Evolutionary conservation across 2,329 filamentous ascomycete species (phyloP).

Genomic region (Ceratocystis eucalypticola): DNA sequence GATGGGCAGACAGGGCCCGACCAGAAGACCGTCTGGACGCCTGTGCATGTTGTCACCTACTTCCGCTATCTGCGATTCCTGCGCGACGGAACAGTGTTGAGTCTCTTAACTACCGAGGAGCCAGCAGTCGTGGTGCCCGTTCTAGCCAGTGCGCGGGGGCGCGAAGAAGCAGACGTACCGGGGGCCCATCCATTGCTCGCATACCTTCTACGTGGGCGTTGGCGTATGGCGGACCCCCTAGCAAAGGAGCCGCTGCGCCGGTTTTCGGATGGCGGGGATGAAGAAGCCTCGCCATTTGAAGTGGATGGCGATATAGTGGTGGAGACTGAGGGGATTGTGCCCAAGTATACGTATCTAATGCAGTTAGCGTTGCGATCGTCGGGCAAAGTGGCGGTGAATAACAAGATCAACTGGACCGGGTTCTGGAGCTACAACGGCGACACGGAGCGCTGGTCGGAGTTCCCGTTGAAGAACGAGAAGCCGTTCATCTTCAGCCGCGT

Average conservation of each 20-base stretch:
- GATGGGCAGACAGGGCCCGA: constrained; percentile 60
- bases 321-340: constrained; percentile 70
- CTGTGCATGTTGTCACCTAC: constrained; percentile 92
- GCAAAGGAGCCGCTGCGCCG: constrained; percentile 21
- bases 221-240: constrained; percentile 31
- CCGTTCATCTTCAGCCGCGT: constrained; percentile 56
- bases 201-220: constrained; percentile 47
- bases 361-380: constrained; percentile 57
- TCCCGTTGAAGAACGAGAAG: constrained; percentile 50
- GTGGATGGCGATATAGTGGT: constrained; percentile 58
- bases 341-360: constrained; percentile 75
- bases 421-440: constrained; percentile 85
- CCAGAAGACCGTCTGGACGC: constrained; percentile 61
- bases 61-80: constrained; percentile 95
- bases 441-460: constrained; percentile 83
- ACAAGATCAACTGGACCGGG: constrained; percentile 75
- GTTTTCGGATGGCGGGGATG: constrained; percentile 24
- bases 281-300: constrained; percentile 26
- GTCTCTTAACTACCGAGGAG: constrained; percentile 65
- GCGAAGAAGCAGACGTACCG: constrained; percentile 47
- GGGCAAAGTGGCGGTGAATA: constrained; percentile 54
- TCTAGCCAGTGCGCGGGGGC: constrained; percentile 61
- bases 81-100: constrained; percentile 72
- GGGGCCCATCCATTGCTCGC: constrained; percentile 23
- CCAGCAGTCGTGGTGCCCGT: constrained; percentile 79